Percentiles rank a stretch among this genome's conserved stretches.
These are phyloP conservation scores for Backusella mclennaniae DNA, from an alignment of 192 early-diverging fungal genomes.

Conservation along the genomic window DNA sequence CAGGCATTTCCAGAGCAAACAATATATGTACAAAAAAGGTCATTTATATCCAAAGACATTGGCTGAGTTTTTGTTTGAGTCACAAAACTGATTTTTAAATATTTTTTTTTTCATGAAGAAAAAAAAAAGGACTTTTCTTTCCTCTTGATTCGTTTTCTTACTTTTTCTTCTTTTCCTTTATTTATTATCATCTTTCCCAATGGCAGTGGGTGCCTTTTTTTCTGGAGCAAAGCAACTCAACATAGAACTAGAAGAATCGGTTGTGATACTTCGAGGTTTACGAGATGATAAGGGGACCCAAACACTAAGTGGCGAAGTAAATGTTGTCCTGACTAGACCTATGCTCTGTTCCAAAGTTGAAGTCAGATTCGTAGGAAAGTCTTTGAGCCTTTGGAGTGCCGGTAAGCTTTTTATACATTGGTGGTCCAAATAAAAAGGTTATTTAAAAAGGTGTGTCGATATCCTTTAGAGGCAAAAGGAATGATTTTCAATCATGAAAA, in stretches of 20 bases:
- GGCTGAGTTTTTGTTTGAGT: not conserved
- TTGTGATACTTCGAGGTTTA: not conserved
- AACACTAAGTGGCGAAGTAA: not conserved
- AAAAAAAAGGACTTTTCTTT: not conserved
- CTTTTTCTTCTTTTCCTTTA: not conserved
- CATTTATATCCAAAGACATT: not conserved
- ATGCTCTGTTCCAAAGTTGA: not conserved
- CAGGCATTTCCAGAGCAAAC: not conserved
- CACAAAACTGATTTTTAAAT: not conserved
- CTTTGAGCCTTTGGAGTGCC: not conserved
- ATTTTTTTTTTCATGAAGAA: not conserved
- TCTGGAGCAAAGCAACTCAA: not conserved
- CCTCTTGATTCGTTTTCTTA: not conserved
- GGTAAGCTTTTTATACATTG: not conserved
- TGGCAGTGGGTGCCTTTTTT: not conserved
- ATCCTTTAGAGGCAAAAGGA: not conserved
- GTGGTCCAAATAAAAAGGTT: not conserved
- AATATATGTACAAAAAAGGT: not conserved
- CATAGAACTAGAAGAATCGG: not conserved
- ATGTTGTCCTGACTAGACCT: not conserved
- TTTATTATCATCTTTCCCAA: not conserved
- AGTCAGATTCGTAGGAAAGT: not conserved
- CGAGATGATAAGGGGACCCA: not conserved
- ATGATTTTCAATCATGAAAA: conserved; percentile 25
- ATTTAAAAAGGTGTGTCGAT: not conserved